A percentile compares a stretch with the other conserved stretches of the same genome.
Evolutionary conservation across 2,329 filamentous ascomycete genomes (phyloP).

Genomic region (Coniochaeta sp.): DNA sequence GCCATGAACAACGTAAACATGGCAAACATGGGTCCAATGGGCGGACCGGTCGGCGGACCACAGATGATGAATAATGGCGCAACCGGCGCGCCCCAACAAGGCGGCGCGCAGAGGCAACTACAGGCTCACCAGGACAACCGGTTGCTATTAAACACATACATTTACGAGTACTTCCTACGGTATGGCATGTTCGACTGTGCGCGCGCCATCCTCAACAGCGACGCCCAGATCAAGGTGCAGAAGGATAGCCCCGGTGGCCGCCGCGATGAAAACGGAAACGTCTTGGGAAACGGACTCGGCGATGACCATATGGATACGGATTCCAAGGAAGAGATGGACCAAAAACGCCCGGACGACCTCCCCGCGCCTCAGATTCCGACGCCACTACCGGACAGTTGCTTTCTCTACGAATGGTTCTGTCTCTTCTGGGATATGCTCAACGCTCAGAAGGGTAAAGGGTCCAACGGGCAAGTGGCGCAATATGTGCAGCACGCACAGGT

Average conservation of each 20-base stretch:
- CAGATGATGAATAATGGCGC: slow-evolving; percentile 60
- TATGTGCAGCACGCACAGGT: slow-evolving; percentile 84
- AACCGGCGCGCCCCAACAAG: slow-evolving; percentile 18
- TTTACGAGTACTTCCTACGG: slow-evolving; percentile 86
- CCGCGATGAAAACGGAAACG: slow-evolving; percentile 60
- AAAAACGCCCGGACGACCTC: slow-evolving; percentile 72
- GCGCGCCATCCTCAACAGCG: slow-evolving; percentile 60
- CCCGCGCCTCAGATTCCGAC: slow-evolving; percentile 65
- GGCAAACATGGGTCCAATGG: slow-evolving; percentile 63
- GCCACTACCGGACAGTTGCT: slow-evolving; percentile 63
- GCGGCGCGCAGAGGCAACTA: slow-evolving; percentile 19
- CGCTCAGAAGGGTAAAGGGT: slow-evolving; percentile 67
- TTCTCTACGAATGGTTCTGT: slow-evolving; percentile 96
- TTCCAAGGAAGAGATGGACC: slow-evolving; percentile 59
- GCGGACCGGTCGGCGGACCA: slow-evolving; percentile 56
- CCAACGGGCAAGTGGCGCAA: slow-evolving; percentile 57
- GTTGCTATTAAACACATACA: slow-evolving; percentile 71
- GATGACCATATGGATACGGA: slow-evolving; percentile 80
- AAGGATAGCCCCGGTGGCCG: slow-evolving; percentile 65
- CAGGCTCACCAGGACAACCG: slow-evolving; percentile 24
- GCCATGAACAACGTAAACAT: slow-evolving; percentile 60
- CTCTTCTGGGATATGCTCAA: slow-evolving; percentile 95
- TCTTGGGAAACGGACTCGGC: slow-evolving; percentile 59
- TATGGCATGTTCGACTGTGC: slow-evolving; percentile 81
- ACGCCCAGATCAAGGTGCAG: slow-evolving; percentile 58